Evolutionary conservation across 1,284 basidiomycete species (phyloP), one percentile per base, ranked within the genome.

Genomic region (Dichomitus squalens): DNA sequence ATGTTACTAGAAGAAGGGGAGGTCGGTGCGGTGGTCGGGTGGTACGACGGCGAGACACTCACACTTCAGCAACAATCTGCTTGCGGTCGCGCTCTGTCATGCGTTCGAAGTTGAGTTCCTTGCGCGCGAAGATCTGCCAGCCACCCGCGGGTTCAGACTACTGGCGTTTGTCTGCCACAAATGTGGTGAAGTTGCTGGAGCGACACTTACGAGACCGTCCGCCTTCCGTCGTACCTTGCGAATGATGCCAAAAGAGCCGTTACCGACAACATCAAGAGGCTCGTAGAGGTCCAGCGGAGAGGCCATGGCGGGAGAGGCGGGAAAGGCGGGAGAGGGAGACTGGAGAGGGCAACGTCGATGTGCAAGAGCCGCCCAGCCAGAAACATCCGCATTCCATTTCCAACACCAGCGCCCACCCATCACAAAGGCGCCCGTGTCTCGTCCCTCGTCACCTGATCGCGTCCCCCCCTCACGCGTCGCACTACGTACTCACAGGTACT

Each of bases 11-110:
- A 38, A 12, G 29, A 12, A 41, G 33, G 6, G 16, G 16, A 40
- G 25, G 47, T 60, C 46, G 53, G 59, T 18, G 35, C 7, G 36
- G 56, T 52, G 55, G 49, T 55, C 34, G 46, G 9, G 39, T 20
- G 4, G 2, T 25, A 23, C n/a, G 23, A 34, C 18, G 25, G 34
- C 34, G 31, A 29, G 44, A 55, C 23, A 82, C 92, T 70, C 71
- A 96, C 94, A 98, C 96, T 86, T 99, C 96, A n/a, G 95, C 87
- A 4, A 96, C 91, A 58, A 98, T 95, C 73, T 98, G 96, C 71
- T 93, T 93, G 65, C 92, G 82, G 72, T 97, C 95, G 52, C 93
- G 84, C 70, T 96, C 93, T 49, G 83, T 90, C 95, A 97, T 97
- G 60, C 89, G 84, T 66, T 94, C 93, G 73, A 97, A 98, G 74